These are phyloP conservation scores for Myrmaecium sp. DNA, from an alignment of 2,329 filamentous ascomycete genomes.

Conservation along the genomic window DNA sequence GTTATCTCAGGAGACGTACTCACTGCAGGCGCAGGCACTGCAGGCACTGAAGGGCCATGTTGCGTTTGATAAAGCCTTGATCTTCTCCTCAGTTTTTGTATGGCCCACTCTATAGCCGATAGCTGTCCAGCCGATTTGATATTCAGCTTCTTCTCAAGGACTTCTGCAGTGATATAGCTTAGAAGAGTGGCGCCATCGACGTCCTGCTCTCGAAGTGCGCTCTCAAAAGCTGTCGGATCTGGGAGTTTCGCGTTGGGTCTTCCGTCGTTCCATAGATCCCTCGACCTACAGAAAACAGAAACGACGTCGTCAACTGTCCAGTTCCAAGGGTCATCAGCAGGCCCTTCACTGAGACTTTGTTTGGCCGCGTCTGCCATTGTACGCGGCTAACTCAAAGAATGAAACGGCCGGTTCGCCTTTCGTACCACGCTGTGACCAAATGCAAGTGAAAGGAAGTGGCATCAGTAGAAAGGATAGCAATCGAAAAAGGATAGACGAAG, in stretches of 20 bases:
- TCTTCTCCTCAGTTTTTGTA: conserved; percentile 35
- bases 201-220: conserved; percentile 40
- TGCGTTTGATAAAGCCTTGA: too few relatives aligned
- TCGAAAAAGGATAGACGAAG: too few relatives aligned
- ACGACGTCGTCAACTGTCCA: conserved; percentile 58
- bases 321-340: conserved; percentile 45
- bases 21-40: too few relatives aligned
- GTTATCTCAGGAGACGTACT: too few relatives aligned
- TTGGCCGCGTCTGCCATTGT: too few relatives aligned
- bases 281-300: conserved; percentile 42
- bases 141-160: conserved; percentile 37
- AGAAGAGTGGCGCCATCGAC: conserved; percentile 51
- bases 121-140: conserved; percentile 43
- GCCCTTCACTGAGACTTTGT: too few relatives aligned
- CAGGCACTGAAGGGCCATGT: too few relatives aligned
- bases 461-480: too few relatives aligned
- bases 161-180: conserved; percentile 32
- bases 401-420: too few relatives aligned
- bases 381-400: too few relatives aligned
- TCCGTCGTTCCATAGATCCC: conserved; percentile 30
- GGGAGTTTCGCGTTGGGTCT: conserved; percentile 28
- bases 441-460: too few relatives aligned
- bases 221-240: conserved; percentile 35
- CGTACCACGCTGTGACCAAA: too few relatives aligned
- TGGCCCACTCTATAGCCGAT: conserved; percentile 38